A percentile compares a stretch with the other conserved stretches of the same genome.
Evolutionary conservation across 495 filamentous ascomycete species (phyloP).

Genomic region (Penicillium cosmopolitanum): DNA sequence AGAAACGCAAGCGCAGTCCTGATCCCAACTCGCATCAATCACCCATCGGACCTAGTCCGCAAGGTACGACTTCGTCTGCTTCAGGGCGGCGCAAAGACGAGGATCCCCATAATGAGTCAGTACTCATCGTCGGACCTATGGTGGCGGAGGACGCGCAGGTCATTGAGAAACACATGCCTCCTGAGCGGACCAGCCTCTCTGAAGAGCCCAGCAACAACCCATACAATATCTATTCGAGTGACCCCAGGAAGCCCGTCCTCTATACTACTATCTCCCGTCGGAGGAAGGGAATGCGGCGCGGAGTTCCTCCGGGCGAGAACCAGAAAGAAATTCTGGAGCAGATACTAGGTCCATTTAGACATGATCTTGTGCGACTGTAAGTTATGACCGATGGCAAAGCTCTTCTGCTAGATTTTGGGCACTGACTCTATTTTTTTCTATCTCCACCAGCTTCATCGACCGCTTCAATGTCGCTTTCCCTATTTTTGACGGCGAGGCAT

Average conservation of each 20-base stretch:
- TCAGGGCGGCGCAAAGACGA: conserved; percentile 42
- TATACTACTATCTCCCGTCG: conserved; percentile 52
- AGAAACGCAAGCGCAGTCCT: conserved; percentile 47
- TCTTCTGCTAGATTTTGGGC: neutral
- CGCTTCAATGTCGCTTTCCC: conserved; percentile 58
- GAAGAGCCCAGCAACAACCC: conserved; percentile 47
- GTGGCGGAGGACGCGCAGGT: conserved; percentile 56
- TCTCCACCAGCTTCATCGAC: conserved; percentile 45
- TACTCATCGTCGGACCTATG: conserved; percentile 55
- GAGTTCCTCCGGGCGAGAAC: conserved; percentile 54
- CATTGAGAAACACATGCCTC: conserved; percentile 55
- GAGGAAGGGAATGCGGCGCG: conserved; percentile 48
- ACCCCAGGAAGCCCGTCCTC: conserved; percentile 51
- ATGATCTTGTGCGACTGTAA: conserved; percentile 55
- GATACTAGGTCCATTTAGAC: conserved; percentile 54
- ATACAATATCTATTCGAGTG: conserved; percentile 54
- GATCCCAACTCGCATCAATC: conserved; percentile 30
- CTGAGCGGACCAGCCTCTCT: conserved; percentile 41
- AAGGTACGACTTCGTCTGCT: conserved; percentile 30
- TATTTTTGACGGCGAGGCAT: conserved; percentile 54
- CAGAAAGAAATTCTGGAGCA: conserved; percentile 60
- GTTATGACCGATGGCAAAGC: conserved; percentile 3
- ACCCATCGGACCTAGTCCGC: conserved; percentile 32
- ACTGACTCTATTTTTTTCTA: conserved; percentile 14
- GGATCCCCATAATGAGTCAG: conserved; percentile 50